Evolutionary conservation across 2,329 filamentous ascomycete species (phyloP).

Genomic region (Didymosphaeria variabile): DNA sequence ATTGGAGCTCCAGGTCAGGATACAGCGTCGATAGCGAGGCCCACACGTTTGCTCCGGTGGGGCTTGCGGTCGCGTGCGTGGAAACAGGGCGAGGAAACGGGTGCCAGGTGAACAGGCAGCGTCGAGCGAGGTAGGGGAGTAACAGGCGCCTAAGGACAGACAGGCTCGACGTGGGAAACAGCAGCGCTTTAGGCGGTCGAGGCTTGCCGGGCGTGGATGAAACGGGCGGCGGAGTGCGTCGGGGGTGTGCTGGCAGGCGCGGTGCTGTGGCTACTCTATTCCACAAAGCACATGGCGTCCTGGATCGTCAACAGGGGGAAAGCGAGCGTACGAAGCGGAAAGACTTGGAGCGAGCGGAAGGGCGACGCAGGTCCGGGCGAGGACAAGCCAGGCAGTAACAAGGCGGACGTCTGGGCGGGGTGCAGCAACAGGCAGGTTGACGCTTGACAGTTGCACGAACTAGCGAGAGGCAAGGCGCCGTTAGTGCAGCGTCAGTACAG

Average conservation of each 20-base stretch:
- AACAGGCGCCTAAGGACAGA: background rate
- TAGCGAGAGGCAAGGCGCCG: slow-evolving; percentile 11
- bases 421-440: slow-evolving; percentile 11
- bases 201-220: slow-evolving; percentile 29
- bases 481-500: slow-evolving; percentile 9
- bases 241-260: slow-evolving; percentile 31
- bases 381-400: slow-evolving; percentile 19
- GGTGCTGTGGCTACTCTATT: slow-evolving; percentile 14
- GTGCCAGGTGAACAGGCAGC: background rate
- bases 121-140: background rate
- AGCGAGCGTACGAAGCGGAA: slow-evolving; percentile 29
- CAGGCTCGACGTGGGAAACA: slow-evolving; percentile 9
- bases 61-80: background rate
- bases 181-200: slow-evolving; percentile 26
- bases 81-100: background rate
- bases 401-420: slow-evolving; percentile 18
- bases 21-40: background rate
- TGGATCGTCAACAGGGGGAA: slow-evolving; percentile 7
- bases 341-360: slow-evolving; percentile 10
- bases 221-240: slow-evolving; percentile 25
- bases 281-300: slow-evolving; percentile 17
- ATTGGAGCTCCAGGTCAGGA: slow-evolving; percentile 12
- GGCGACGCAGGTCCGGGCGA: slow-evolving; percentile 22
- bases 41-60: slow-evolving; percentile 1
- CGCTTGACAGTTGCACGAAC: slow-evolving; percentile 16